phyloP scores from a whole-genome alignment of 441 rosid species.

The Viola pubescens region DNA sequence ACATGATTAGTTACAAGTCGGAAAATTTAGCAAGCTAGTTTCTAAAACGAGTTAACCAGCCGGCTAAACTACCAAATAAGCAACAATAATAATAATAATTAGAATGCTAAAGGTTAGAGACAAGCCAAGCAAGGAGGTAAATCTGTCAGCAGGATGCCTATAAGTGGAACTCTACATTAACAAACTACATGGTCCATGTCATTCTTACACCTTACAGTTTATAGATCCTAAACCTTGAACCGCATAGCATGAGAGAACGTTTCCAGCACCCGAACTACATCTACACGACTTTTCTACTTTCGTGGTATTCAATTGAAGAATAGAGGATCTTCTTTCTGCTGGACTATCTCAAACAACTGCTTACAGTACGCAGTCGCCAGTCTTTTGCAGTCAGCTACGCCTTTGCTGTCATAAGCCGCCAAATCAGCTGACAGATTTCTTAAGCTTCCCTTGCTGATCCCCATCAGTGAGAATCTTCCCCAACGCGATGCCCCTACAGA shows the following conservation, averaged over 20 bases:
- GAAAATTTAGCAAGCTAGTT: too few relatives aligned
- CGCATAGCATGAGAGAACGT: too few relatives aligned
- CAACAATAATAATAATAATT: too few relatives aligned
- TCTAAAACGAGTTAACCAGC: too few relatives aligned
- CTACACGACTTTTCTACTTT: not conserved
- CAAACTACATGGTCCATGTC: not conserved
- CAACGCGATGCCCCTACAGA: slow-evolving; percentile 19
- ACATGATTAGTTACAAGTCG: too few relatives aligned
- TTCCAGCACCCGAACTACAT: not conserved
- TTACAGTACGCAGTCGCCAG: slow-evolving; percentile 13
- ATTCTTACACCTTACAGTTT: not conserved
- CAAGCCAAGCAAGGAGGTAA: not conserved
- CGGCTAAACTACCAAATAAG: too few relatives aligned
- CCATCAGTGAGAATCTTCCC: slow-evolving; percentile 27
- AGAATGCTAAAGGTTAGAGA: too few relatives aligned
- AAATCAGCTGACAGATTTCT: slow-evolving; percentile 27
- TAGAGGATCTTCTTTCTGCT: slow-evolving; percentile 19
- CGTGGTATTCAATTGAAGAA: slow-evolving; percentile 4
- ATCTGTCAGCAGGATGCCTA: not conserved
- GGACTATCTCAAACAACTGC: slow-evolving; percentile 30
- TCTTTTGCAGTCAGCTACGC: slow-evolving; percentile 23
- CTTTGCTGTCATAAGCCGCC: slow-evolving; percentile 12
- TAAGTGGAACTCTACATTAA: not conserved
- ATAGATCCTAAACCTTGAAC: not conserved
- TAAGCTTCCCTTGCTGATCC: slow-evolving; percentile 22